These are phyloP conservation scores for Hysterangium stoloniferum DNA, from an alignment of 768 basidiomycete genomes.

Conservation along the genomic window DNA sequence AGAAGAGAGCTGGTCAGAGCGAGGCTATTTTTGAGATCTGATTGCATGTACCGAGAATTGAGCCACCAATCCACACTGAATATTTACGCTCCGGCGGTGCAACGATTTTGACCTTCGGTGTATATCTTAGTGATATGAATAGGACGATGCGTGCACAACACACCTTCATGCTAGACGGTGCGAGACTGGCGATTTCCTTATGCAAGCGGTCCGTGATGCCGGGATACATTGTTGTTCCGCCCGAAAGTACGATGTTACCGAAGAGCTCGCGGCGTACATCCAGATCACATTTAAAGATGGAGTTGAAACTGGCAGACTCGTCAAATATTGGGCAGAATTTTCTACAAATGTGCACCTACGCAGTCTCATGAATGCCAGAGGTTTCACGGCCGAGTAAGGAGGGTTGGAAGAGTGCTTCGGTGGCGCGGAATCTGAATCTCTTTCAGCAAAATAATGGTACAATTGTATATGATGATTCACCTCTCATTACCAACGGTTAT, in stretches of 20 bases:
- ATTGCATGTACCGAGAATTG: slow-evolving; percentile 17
- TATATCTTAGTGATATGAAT: neutral
- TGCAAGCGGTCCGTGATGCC: slow-evolving; percentile 48
- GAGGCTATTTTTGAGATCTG: neutral
- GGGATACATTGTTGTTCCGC: slow-evolving; percentile 44
- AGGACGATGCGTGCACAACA: slow-evolving; percentile 6
- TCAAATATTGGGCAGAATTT: neutral
- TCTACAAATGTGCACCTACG: slow-evolving; percentile 17
- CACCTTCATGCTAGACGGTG: slow-evolving; percentile 40
- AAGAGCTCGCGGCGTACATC: slow-evolving; percentile 10
- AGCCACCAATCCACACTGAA: slow-evolving; percentile 39
- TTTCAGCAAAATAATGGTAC: neutral
- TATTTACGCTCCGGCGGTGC: slow-evolving; percentile 45
- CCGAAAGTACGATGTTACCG: slow-evolving; percentile 42
- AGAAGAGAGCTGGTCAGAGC: neutral
- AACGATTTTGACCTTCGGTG: slow-evolving; percentile 34
- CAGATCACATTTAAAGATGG: slow-evolving; percentile 8
- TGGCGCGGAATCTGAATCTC: slow-evolving; percentile 33
- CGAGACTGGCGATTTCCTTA: slow-evolving; percentile 43
- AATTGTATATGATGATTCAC: slow-evolving; percentile 10
- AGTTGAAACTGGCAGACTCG: slow-evolving; percentile 3
- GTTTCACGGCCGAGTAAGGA: slow-evolving; percentile 41
- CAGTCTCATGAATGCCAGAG: slow-evolving; percentile 45
- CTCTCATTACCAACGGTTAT: slow-evolving; percentile 48
- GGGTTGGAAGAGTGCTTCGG: slow-evolving; percentile 47